phyloP scores from a whole-genome alignment of 805 yeast genomes.

The Brettanomyces custersianus region DNA sequence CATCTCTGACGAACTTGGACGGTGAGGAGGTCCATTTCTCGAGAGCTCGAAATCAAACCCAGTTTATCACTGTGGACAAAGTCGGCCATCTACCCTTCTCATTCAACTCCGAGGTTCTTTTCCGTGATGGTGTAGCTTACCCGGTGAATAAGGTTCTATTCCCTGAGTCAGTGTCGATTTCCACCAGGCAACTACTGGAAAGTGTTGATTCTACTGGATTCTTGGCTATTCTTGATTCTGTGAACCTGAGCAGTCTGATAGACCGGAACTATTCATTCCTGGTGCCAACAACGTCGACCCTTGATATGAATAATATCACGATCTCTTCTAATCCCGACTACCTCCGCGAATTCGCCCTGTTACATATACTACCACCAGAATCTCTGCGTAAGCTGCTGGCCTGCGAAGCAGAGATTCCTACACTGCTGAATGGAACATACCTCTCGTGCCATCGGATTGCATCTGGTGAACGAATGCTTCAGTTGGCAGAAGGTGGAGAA shows the following conservation, averaged over 20 bases:
- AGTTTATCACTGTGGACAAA: constrained; percentile 9
- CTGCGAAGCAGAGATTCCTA: constrained; percentile 38
- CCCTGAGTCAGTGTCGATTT: constrained; percentile 47
- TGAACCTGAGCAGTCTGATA: constrained; percentile 36
- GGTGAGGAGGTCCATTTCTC: constrained; percentile 6
- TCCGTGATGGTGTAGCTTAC: constrained; percentile 80
- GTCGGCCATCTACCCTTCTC: constrained; percentile 26
- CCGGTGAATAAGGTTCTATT: constrained; percentile 47
- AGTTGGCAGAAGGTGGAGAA: constrained; percentile 38
- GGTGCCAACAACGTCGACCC: constrained; percentile 57
- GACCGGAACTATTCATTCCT: constrained; percentile 47
- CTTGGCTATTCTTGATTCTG: constrained; percentile 31
- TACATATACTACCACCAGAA: constrained; percentile 62
- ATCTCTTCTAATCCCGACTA: constrained; percentile 24
- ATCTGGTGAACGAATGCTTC: constrained; percentile 28
- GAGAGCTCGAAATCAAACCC: constrained; percentile 2
- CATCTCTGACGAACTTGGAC: constrained; percentile 12
- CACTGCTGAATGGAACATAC: constrained; percentile 36
- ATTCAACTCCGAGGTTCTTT: constrained; percentile 55
- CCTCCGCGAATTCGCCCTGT: constrained; percentile 45
- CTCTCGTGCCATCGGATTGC: constrained; percentile 35
- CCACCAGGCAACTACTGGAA: constrained; percentile 44
- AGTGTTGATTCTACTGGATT: constrained; percentile 45
- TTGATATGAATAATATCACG: constrained; percentile 43
- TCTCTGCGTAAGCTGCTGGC: constrained; percentile 36